Evolutionary conservation across 805 yeast species (phyloP).

Genomic region (Debaryomyces prosopidis): DNA sequence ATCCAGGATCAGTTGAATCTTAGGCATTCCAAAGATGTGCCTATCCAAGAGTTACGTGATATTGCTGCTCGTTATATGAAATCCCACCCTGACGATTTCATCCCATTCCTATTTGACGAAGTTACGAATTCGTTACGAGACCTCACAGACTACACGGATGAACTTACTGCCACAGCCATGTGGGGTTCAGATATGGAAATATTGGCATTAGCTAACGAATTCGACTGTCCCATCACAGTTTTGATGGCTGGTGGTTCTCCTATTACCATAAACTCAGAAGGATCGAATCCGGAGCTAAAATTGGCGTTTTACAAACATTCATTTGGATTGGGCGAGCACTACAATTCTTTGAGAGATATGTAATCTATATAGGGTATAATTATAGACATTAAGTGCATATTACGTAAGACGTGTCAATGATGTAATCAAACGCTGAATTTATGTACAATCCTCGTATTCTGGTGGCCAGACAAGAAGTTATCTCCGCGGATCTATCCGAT

Average conservation of each 20-base stretch:
- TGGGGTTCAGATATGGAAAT: conserved; percentile 98
- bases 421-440: no score
- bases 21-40: conserved; percentile 37
- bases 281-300: conserved; percentile 51
- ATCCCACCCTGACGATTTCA: conserved; percentile 63
- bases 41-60: conserved; percentile 58
- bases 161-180: conserved; percentile 73
- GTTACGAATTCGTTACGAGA: conserved; percentile 62
- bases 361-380: not conserved
- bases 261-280: conserved; percentile 61
- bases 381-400: not conserved
- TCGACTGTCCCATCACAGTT: conserved; percentile 71
- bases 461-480: no score
- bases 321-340: conserved; percentile 93
- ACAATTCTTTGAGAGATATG: conserved; percentile 59
- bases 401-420: no score
- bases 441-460: no score
- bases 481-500: no score
- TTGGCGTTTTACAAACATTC: conserved; percentile 82
- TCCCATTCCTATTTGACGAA: conserved; percentile 85
- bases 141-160: conserved; percentile 65
- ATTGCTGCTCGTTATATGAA: conserved; percentile 68
- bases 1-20: conserved; percentile 70
- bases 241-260: conserved; percentile 76
- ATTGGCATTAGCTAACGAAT: conserved; percentile 73